These are phyloP conservation scores for Solanum pimpinellifolium DNA, from an alignment of 257 asterid species.

Conservation along the genomic window DNA sequence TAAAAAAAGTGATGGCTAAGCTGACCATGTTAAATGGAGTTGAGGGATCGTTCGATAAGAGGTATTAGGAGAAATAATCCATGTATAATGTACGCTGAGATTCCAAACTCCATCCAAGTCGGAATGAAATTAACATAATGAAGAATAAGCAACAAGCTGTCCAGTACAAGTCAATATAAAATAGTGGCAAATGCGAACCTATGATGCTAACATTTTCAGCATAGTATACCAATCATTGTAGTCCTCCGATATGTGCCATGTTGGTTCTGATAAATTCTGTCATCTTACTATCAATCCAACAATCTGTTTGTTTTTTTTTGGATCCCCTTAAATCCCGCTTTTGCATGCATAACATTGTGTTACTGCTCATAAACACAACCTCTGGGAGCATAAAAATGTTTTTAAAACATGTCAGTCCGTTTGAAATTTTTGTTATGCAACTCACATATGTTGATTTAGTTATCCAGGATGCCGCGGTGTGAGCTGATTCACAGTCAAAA, in stretches of 20 bases:
- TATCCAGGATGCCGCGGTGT: background rate
- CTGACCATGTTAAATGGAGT: no score
- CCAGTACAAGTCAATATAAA: background rate
- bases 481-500: background rate
- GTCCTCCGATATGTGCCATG: background rate
- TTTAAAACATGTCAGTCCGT: background rate
- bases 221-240: background rate
- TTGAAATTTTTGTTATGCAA: background rate
- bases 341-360: background rate
- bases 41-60: no score
- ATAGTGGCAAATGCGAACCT: background rate
- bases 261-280: background rate
- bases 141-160: background rate
- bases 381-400: background rate
- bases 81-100: background rate
- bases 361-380: background rate
- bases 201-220: background rate
- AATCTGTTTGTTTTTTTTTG: background rate
- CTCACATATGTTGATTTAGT: background rate
- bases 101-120: background rate
- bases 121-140: background rate
- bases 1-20: no score
- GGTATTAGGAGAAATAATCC: no score
- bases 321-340: background rate
- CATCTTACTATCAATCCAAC: background rate